Evolutionary conservation across 257 asterid species (phyloP), one percentile per base, ranked within the genome.

Genomic region (Perilla frutescens): DNA sequence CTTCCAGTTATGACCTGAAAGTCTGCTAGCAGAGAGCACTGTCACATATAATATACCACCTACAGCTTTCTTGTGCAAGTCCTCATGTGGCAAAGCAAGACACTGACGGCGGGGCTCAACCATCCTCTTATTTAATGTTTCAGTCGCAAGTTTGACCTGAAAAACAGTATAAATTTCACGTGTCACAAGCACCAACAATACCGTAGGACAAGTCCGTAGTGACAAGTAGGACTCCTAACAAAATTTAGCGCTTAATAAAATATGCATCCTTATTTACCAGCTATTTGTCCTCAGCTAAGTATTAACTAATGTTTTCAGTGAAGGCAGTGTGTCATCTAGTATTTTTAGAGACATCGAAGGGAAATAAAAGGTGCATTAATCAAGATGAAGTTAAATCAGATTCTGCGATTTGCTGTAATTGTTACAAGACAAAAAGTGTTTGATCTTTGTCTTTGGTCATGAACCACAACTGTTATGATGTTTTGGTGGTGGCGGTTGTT

Each of bases 71-170:
- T 90, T 95, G 65, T 77, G 81, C 65, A 90, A 81, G 81, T 87
- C 95, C 51, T 77, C 81, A 13, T 91, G 86, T 7, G 99, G 96
- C 83, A 95, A 84, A 81, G 96, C 77, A 56, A 90, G 82, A 86
- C 98, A 92, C 79, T 87, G 96, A 29, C 99, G 94, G 50, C 93
- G 90, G 48, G 99, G 99, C 72, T 90, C 99, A 57, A 95, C 95
- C 99, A 95, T 87, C 78, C 88, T 89, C 82, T 95, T 95, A 72
- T 75, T 86, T 77, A 95, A 45, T 5, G 96, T 89, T 34, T 92
- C 99, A 48, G 77, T 88, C 29, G 81, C 91, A 69, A 95, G 81
- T 82, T 88, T 95, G 59, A 89, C 96, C 99, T 95, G 85, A 59
- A 20, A 75, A 44, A 79, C 15, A 67, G 81, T 37, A 68, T n/a